phyloP scores from a whole-genome alignment of 768 basidiomycete species.

The Gymnopilus junonius region DNA sequence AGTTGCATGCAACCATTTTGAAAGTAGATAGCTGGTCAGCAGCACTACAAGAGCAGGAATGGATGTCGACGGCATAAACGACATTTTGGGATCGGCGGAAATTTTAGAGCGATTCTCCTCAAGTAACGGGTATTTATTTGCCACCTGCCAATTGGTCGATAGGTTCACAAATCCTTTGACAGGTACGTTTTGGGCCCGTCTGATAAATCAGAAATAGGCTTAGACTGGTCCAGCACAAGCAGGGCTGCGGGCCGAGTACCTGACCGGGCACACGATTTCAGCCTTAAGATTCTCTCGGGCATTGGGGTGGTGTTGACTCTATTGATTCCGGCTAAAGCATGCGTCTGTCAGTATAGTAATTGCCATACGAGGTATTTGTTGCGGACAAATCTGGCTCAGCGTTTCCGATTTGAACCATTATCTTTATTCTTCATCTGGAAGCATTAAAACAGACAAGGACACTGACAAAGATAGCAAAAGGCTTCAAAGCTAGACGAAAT shows the following conservation, averaged over 20 bases:
- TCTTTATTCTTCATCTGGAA: not conserved
- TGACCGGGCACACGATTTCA: not conserved
- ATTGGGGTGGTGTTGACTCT: conserved; percentile 1
- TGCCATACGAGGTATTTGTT: not conserved
- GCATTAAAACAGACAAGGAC: not conserved
- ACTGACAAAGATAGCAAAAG: not conserved
- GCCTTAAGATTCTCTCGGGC: not conserved
- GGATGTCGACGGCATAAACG: not conserved
- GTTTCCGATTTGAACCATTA: not conserved
- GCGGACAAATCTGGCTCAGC: not conserved
- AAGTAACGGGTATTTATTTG: not conserved
- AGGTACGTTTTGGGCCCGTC: not conserved
- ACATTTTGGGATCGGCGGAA: not conserved
- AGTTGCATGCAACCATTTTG: conserved; percentile 4
- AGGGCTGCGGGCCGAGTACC: not conserved
- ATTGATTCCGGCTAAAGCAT: conserved; percentile 1
- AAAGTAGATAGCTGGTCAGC: not conserved
- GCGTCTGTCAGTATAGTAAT: not conserved
- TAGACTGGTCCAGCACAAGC: not conserved
- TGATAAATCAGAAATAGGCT: not conserved
- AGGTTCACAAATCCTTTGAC: conserved; percentile 1
- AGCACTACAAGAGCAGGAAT: not conserved
- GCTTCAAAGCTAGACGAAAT: not conserved
- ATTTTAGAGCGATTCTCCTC: not conserved
- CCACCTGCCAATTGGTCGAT: conserved; percentile 4